A percentile compares a stretch with the other conserved stretches of the same genome.
Conservation (phyloP, 2,329 filamentous ascomycete species). For the Epichloe elymi region DNA sequence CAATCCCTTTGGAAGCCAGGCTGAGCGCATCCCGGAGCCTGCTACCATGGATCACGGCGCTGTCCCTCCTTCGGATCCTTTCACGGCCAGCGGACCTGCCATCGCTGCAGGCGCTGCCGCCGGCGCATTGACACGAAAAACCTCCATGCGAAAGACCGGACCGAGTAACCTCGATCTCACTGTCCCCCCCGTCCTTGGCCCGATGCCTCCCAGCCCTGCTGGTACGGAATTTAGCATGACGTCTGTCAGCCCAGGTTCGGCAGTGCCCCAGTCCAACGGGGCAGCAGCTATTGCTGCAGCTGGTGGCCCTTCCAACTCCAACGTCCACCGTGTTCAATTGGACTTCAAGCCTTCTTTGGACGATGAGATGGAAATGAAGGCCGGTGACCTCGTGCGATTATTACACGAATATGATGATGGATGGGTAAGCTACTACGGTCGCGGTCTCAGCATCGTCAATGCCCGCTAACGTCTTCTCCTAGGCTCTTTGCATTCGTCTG, state of each 20-base stretch:
- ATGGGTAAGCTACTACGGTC: conserved; percentile 54
- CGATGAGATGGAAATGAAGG: conserved; percentile 72
- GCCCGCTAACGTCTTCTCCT: not conserved
- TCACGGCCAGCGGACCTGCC: conserved; percentile 25
- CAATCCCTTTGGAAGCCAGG: conserved; percentile 60
- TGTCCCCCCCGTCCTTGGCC: conserved; percentile 21
- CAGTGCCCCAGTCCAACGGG: conserved; percentile 22
- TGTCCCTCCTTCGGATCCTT: conserved; percentile 16
- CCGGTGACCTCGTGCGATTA: conserved; percentile 75
- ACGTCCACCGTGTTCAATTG: conserved; percentile 85
- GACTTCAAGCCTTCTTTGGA: conserved; percentile 89
- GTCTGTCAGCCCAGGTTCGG: conserved; percentile 35
- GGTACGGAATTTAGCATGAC: conserved; percentile 50
- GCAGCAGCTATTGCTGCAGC: conserved; percentile 50
- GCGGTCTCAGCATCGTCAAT: conserved; percentile 10
- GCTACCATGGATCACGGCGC: conserved; percentile 21
- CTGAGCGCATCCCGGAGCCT: conserved; percentile 35
- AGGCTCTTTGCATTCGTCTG: conserved; percentile 78
- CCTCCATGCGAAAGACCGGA: conserved; percentile 41
- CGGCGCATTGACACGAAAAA: conserved; percentile 34
- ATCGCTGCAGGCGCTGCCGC: conserved; percentile 16
- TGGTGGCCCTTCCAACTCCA: conserved; percentile 42
- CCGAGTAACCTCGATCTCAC: conserved; percentile 43
- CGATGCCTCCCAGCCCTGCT: conserved; percentile 43
- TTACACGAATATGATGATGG: conserved; percentile 97